Base-by-base conservation (phyloP, 805 yeast genomes). In the Blastobotrys parvus region DNA sequence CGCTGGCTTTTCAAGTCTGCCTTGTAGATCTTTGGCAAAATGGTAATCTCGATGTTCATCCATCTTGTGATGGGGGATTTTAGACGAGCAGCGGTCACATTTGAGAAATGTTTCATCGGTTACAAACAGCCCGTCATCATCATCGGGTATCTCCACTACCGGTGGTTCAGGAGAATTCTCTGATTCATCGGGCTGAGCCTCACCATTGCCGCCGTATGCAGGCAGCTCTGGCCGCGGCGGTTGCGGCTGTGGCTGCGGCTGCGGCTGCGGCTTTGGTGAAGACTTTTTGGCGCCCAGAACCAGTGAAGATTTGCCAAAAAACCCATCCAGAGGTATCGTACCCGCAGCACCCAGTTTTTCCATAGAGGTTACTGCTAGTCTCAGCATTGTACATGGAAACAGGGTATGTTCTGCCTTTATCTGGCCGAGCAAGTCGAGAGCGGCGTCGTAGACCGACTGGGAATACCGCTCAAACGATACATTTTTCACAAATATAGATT, bases 1-100 rank as follows among this genome's bases (percentile, higher is more conserved):
- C 89, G 1, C 71, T 84, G 62, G 72, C 84, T n/a, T 72, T 78
- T 53, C 23, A 39, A 7, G 42, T 46, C 32, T 38, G 33, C 16
- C 41, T 48, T 59, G 38, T 11, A 67, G 48, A 7, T 51, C 49
- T 38, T 45, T 46, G 4, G 72, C 72, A 42, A 57, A 56, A 35
- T 67, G 72, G 66, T 68, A 67, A 42, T 67, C 72, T 8, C 42
- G 43, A 43, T 67, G 72, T 39, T 67, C 69, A 5, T 43, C 51
- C 17, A 45, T 39, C 3, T 54, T 47, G 1, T 35, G 45, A 1
- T 32, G 8, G 0, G 43, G 29, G n/a, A 65, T 43, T 2, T 22
- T 15, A 18, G 41, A 38, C 4, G 46, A 39, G 41, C 71, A 68
- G 19, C 51, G 45, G 1, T 47, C 50, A 29, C 72, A 67, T 4